These are phyloP conservation scores for Silene latifolia DNA, from an alignment of 148 eudicot species.

Conservation along the genomic window DNA sequence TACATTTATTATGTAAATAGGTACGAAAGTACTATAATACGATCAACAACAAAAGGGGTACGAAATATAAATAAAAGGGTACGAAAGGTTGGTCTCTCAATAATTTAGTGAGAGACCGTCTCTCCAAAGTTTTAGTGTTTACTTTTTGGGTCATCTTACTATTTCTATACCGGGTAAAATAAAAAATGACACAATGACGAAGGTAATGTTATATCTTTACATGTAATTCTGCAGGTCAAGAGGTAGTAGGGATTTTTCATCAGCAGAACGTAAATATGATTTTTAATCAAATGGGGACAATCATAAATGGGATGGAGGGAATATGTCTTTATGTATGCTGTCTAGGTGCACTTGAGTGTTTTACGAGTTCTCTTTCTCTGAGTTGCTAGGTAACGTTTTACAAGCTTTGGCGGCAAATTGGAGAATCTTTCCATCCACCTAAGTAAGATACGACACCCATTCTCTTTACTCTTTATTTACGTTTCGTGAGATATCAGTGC, in stretches of 20 bases:
- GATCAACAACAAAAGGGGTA: no score
- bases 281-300: no score
- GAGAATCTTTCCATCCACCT: slow-evolving; percentile 86
- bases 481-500: slow-evolving; percentile 1
- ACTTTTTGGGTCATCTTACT: not conserved
- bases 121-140: no score
- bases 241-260: not conserved
- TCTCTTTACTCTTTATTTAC: not conserved
- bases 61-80: no score
- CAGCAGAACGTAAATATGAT: not conserved
- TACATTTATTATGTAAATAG: no score
- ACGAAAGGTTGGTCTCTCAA: no score
- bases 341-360: not conserved
- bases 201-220: no score
- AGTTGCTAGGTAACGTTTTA: slow-evolving; percentile 63
- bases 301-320: no score
- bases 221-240: no score
- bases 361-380: slow-evolving; percentile 16
- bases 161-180: not conserved
- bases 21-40: no score
- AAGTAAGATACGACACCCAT: slow-evolving; percentile 47
- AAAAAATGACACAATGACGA: no score
- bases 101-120: no score
- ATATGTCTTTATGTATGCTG: not conserved
- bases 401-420: slow-evolving; percentile 93